These are phyloP conservation scores for Ogataea sp. DNA, from an alignment of 805 yeast species.

Conservation along the genomic window DNA sequence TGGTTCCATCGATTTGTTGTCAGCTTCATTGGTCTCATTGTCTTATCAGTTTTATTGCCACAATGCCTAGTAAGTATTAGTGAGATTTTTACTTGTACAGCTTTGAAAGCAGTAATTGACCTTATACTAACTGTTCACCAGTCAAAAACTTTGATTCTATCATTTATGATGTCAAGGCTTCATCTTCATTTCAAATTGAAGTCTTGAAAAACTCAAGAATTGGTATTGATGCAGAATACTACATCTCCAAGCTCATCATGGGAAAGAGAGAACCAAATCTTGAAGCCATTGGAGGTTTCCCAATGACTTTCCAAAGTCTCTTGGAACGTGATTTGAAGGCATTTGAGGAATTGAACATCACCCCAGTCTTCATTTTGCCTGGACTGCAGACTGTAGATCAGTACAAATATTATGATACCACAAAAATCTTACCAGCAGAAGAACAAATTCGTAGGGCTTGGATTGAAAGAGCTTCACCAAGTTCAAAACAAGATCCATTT, in stretches of 20 bases:
- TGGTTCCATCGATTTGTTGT: no score
- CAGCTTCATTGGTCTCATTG: background rate
- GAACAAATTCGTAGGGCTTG: constrained; percentile 40
- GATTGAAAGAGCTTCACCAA: constrained; percentile 25
- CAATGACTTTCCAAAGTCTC: constrained; percentile 47
- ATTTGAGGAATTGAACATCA: constrained; percentile 53
- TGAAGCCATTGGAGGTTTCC: constrained; percentile 79
- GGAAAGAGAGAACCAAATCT: constrained; percentile 59
- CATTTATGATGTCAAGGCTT: constrained; percentile 59
- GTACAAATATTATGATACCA: constrained; percentile 16
- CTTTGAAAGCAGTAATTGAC: no score
- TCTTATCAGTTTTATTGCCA: no score
- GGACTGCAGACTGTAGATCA: constrained; percentile 46
- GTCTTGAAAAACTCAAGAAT: constrained; percentile 56
- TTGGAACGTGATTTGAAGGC: constrained; percentile 56
- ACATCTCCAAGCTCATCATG: constrained; percentile 53
- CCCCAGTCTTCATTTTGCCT: constrained; percentile 73
- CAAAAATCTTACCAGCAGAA: constrained; percentile 24
- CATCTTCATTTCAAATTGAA: constrained; percentile 51
- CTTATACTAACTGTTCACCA: constrained; percentile 11
- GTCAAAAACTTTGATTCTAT: constrained; percentile 59
- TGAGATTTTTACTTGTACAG: no score
- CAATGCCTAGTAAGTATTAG: constrained; percentile 16
- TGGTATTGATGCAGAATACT: constrained; percentile 82
- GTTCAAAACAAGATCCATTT: constrained; percentile 38